Evolutionary conservation across 768 basidiomycete species (phyloP).

Genomic region (Coprinellus micaceus): DNA sequence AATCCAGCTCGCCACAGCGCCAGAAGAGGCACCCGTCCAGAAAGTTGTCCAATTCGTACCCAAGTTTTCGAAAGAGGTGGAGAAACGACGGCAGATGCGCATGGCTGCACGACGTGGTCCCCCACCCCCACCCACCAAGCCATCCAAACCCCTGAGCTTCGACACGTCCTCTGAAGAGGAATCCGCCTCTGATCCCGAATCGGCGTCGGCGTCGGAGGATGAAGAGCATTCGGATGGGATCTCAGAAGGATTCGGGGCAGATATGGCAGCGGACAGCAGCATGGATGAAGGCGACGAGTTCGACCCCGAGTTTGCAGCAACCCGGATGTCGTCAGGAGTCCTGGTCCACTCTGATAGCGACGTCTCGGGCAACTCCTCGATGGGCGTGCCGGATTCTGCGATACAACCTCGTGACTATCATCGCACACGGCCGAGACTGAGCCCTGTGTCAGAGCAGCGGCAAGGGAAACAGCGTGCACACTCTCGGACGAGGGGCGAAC

Average conservation of each 20-base stretch:
- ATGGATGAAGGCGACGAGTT: slow-evolving; percentile 72
- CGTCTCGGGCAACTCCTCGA: slow-evolving; percentile 50
- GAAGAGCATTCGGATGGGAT: slow-evolving; percentile 27
- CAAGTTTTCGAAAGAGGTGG: slow-evolving; percentile 87
- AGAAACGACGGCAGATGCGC: slow-evolving; percentile 59
- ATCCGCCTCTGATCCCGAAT: no score
- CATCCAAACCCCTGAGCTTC: slow-evolving; percentile 31
- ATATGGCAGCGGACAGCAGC: slow-evolving; percentile 38
- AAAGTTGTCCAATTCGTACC: slow-evolving; percentile 66
- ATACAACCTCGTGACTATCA: slow-evolving; percentile 39
- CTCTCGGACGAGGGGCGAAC: slow-evolving; percentile 5
- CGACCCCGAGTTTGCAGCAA: slow-evolving; percentile 73
- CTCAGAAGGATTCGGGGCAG: slow-evolving; percentile 51
- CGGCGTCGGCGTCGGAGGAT: slow-evolving; percentile 39
- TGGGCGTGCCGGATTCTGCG: slow-evolving; percentile 46
- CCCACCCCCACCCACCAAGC: slow-evolving; percentile 29
- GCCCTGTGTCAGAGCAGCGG: slow-evolving; percentile 57
- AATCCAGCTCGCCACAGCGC: slow-evolving; percentile 37
- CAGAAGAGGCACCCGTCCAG: slow-evolving; percentile 42
- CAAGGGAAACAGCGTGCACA: slow-evolving; percentile 13
- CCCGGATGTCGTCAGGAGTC: slow-evolving; percentile 37
- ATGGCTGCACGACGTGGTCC: slow-evolving; percentile 61
- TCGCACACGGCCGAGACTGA: slow-evolving; percentile 47
- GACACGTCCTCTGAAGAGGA: slow-evolving; percentile 54
- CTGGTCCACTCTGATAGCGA: slow-evolving; percentile 66